Evolutionary conservation across 202 grass and related monocot genomes (phyloP).

Genomic region (Musa balbisiana): DNA sequence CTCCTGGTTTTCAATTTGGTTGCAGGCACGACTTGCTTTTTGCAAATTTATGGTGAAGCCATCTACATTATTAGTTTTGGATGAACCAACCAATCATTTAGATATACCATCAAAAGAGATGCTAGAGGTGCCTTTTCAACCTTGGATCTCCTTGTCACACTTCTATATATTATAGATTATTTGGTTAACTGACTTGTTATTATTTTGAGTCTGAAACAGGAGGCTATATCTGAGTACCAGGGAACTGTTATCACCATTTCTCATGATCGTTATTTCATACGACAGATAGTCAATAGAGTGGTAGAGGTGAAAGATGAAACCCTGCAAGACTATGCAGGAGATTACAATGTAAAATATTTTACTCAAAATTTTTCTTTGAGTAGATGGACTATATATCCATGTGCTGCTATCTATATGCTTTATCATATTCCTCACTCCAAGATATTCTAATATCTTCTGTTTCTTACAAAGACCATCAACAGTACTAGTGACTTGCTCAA

Average conservation of each 20-base stretch:
- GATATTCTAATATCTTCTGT: too few relatives aligned
- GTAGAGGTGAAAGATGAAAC: constrained; percentile 77
- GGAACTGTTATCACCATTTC: constrained; percentile 93
- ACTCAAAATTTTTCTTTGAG: background rate
- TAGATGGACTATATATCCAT: background rate
- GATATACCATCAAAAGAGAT: constrained; percentile 99
- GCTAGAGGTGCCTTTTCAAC: constrained; percentile 58
- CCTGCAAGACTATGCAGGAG: constrained; percentile 84
- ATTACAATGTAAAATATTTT: constrained; percentile 78
- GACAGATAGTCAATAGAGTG: constrained; percentile 93
- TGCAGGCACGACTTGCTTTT: constrained; percentile 91
- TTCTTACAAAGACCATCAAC: too few relatives aligned
- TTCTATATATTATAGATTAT: too few relatives aligned
- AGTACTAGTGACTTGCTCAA: too few relatives aligned
- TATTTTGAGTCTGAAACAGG: constrained; percentile 37
- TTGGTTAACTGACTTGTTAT: background rate
- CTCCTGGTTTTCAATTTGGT: background rate
- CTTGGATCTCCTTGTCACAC: background rate
- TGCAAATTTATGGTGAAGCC: constrained; percentile 99
- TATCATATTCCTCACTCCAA: too few relatives aligned
- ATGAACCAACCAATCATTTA: constrained; percentile 98
- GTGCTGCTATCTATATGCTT: background rate
- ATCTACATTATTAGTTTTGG: constrained; percentile 89
- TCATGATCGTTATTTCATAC: constrained; percentile 90
- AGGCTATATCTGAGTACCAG: constrained; percentile 88